Evolutionary conservation across 495 filamentous ascomycete genomes (phyloP).

Genomic region (Lentithecium fluviatile): DNA sequence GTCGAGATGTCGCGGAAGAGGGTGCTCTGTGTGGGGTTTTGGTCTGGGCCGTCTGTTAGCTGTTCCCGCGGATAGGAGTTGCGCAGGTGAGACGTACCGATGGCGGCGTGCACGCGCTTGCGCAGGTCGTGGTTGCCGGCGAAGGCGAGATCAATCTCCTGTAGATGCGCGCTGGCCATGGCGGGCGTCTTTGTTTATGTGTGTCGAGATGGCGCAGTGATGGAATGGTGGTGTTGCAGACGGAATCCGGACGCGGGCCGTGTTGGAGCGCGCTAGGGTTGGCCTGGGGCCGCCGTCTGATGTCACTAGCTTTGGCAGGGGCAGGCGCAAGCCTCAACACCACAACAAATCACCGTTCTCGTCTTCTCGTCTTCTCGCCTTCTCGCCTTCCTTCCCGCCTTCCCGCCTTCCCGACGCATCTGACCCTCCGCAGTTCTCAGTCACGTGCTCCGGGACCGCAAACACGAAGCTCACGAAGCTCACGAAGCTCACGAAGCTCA

Average conservation of each 20-base stretch:
- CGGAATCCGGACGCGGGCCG: background rate
- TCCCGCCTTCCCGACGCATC: too few species aligned
- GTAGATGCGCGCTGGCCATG: conserved; percentile 16
- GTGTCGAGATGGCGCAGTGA: background rate
- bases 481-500: too few species aligned
- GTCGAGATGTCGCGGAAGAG: conserved; percentile 37
- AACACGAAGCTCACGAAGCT: too few species aligned
- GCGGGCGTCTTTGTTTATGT: background rate
- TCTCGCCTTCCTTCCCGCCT: too few species aligned
- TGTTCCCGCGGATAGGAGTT: background rate
- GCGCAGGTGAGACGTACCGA: conserved; percentile 21
- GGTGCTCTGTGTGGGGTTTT: conserved; percentile 30
- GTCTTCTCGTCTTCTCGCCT: too few species aligned
- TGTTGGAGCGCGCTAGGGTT: too few species aligned
- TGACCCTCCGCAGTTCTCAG: too few species aligned
- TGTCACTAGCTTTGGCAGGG: too few species aligned
- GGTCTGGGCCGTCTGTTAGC: conserved; percentile 17
- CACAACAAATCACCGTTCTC: too few species aligned
- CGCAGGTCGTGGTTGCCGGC: conserved; percentile 30
- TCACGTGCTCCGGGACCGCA: too few species aligned
- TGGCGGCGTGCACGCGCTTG: conserved; percentile 33
- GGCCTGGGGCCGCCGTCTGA: too few species aligned
- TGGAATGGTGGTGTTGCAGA: conserved; percentile 7
- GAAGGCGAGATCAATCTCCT: conserved; percentile 33
- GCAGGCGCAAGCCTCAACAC: too few species aligned